phyloP scores from a whole-genome alignment of 345 rosid species.

The Citrus inodora region DNA sequence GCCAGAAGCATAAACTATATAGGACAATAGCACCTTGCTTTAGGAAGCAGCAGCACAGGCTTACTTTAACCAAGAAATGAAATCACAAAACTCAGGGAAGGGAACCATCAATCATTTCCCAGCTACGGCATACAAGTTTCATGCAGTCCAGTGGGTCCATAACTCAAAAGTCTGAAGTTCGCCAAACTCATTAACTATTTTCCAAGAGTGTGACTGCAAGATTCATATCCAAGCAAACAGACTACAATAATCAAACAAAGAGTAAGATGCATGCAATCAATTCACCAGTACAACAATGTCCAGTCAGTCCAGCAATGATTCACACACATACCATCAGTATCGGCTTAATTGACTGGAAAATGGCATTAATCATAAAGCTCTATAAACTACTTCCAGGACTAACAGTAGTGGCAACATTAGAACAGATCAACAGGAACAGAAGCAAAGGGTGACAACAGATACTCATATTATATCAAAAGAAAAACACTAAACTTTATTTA shows the following conservation, averaged over 20 bases:
- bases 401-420: fast-evolving
- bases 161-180: background rate
- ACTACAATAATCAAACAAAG: background rate
- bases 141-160: background rate
- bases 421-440: background rate
- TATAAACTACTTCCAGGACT: background rate
- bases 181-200: background rate
- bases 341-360: background rate
- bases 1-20: background rate
- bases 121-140: background rate
- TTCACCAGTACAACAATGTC: background rate
- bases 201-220: background rate
- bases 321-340: background rate
- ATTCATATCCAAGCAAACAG: background rate
- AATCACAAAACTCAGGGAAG: background rate
- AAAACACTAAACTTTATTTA: background rate
- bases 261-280: background rate
- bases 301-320: background rate
- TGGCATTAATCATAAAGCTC: background rate
- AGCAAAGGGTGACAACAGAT: background rate
- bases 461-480: background rate
- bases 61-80: background rate
- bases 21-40: too few species aligned
- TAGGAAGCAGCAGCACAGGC: background rate
- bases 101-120: background rate